Conservation (phyloP, 148 eudicot species). For the Bassia scoparia region DNA sequence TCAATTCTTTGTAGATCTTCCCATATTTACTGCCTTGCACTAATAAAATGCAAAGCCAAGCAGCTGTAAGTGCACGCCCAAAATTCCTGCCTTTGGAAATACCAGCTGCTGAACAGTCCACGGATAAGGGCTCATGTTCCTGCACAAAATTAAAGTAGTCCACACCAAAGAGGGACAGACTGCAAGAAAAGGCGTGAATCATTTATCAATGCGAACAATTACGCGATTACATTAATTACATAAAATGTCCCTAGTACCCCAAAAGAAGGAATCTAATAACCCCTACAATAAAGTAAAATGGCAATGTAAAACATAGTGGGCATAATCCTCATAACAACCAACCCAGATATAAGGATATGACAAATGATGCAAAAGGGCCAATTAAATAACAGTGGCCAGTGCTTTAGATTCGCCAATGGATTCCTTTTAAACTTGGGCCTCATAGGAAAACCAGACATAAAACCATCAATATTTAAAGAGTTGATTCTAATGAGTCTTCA, state of each 20-base stretch:
- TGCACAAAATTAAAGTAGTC: constrained; percentile 72
- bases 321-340: not conserved
- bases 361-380: no score
- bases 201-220: not conserved
- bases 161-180: constrained; percentile 90
- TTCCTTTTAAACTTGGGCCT: not conserved
- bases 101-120: constrained; percentile 58
- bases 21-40: constrained; percentile 84
- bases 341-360: no score
- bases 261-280: no score
- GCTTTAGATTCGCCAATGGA: no score
- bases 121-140: constrained; percentile 70
- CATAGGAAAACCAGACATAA: not conserved
- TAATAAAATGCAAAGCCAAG: constrained; percentile 81
- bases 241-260: no score
- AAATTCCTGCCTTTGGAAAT: constrained; percentile 68
- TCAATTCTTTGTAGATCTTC: constrained; percentile 83
- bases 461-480: not conserved
- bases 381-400: no score
- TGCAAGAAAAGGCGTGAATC: constrained; percentile 34
- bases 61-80: constrained; percentile 90
- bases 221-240: no score
- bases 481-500: not conserved
- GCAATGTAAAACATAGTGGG: no score
- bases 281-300: no score